Base-by-base conservation (phyloP, 129 eudicot genomes). In the Flaveria ramosissima region DNA sequence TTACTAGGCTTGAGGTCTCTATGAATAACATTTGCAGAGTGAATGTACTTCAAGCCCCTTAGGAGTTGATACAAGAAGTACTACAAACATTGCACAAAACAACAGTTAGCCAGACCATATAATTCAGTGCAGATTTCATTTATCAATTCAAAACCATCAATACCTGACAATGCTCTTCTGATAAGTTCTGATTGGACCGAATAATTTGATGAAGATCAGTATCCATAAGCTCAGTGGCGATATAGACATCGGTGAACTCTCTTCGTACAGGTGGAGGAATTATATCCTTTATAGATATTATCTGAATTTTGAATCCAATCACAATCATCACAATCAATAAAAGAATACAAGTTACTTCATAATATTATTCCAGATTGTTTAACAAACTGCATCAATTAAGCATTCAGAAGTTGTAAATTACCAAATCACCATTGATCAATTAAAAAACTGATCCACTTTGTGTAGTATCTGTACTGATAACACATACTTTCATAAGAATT, bases 151-250 rank as follows among this genome's bases (percentile, higher is more conserved):
- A 9, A 68, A 78, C 21, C 12, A 66, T 26, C 7, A 57, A 46
- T 56, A 93, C 98, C 98, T 93, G 98, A 70, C 96, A 88, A 79
- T 93, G 98, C 83, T 88, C 92, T 80, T 90, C 97, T 8, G 98
- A 86, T 48, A 93, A 75, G 63, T 76, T 65, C 79, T 92, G 98
- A 77, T 90, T 87, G 51, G 98, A 90, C 7, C 91, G 86, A 72
- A 93, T 93, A 46, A 93, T 89, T 77, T 92, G 98, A 79, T 89
- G 96, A 63, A 92, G 98, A 74, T 92, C 97, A 24, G 96, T 90
- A 76, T 90, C 96, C 96, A 92, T 92, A 59, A 89, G 91, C 72
- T 90, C 98, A 72, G 88, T 86, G 3, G 88, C 85, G 75, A 92
- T 90, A 84, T 92, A 92, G n/a, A 92, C 98, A 75, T 92, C 98